Evolutionary conservation across 495 filamentous ascomycete species (phyloP), one percentile per base, ranked within the genome.

Genomic region (Daldinia caldariorum): DNA sequence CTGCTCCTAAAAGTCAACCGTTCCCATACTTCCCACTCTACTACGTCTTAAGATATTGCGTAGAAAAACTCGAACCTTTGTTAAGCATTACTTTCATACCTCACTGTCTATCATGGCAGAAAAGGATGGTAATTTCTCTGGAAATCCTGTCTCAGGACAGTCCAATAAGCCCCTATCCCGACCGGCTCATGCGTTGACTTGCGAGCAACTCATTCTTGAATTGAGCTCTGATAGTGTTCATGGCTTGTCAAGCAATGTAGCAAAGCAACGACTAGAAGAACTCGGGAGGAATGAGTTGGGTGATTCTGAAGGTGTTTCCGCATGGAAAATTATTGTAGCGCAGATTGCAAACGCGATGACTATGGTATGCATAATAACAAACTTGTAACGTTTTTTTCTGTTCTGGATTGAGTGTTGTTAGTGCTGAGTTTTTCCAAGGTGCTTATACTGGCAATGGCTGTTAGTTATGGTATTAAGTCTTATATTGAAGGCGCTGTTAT

Each of bases 401-500:
- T 88, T 70, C 70, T 70, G 70, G 26, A 13, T 16, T 49, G 5
- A 4, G 13, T 20, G 26, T 57, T 18, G 3, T n/a, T 12, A 38
- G 12, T 18, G 55, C 69, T 71, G 6, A 47, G 29, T 58, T 22
- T 45, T 60, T 13, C 32, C 4, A 39, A 90, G 87, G 89, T 94
- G 16, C 83, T 94, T 5, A 83, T 93, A 18, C 79, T 93, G 89
- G 89, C 87, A 14, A 92, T 92, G 90, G 85, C 82, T 31, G 88
- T 91, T 56, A 89, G 86, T 73, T 91, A 90, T 69, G 88, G 86
- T 5, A 91, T 91, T 54, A 72, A 80, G 61, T 89, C 88, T 1
- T 91, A 85, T 80, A 91, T 92, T 57, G 90, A 92, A 81, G 90
- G 89, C 39, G 89, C 87, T 55, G 88, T 92, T 29, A 84, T 92